Conservation (phyloP, 371 early-diverging fungal species). For the Catenaria anguillulae region DNA sequence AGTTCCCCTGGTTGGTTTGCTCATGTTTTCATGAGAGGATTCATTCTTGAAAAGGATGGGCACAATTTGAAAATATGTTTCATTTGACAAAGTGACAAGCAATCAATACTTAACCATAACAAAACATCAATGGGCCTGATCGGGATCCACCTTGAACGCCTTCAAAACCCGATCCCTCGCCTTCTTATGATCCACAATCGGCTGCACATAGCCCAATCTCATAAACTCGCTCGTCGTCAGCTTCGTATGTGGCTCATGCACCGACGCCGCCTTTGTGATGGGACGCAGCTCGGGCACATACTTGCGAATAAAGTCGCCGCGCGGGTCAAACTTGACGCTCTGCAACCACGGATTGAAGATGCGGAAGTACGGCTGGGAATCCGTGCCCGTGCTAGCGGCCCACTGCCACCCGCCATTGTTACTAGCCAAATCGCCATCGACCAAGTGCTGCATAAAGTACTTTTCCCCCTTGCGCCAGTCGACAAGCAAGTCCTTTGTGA, state of each 20-base stretch:
- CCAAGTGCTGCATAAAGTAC: slow-evolving; percentile 38
- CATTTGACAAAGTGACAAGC: too few species aligned
- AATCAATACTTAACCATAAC: too few species aligned
- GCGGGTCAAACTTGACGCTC: slow-evolving; percentile 34
- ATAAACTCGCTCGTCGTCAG: slow-evolving; percentile 19
- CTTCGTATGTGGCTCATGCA: slow-evolving; percentile 23
- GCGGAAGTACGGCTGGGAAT: slow-evolving; percentile 50
- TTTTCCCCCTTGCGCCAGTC: slow-evolving; percentile 48
- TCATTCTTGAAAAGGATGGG: too few species aligned
- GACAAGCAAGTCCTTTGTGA: slow-evolving; percentile 46
- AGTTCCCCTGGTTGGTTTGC: too few species aligned
- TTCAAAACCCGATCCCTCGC: not conserved
- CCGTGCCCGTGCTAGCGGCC: slow-evolving; percentile 48
- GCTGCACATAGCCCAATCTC: slow-evolving; percentile 17
- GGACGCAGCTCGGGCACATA: slow-evolving; percentile 30
- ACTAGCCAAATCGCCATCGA: slow-evolving; percentile 49
- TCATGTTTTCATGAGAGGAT: too few species aligned
- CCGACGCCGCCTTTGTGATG: slow-evolving; percentile 13
- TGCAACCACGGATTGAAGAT: slow-evolving; percentile 44
- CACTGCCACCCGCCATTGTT: slow-evolving; percentile 68
- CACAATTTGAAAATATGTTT: too few species aligned
- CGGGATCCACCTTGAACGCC: not conserved
- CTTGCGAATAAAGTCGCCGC: slow-evolving; percentile 28
- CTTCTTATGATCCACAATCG: slow-evolving; percentile 1
- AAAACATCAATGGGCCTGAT: not conserved